phyloP scores from a whole-genome alignment of 75 land plant genomes.

The Isoetes taiwanensis region DNA sequence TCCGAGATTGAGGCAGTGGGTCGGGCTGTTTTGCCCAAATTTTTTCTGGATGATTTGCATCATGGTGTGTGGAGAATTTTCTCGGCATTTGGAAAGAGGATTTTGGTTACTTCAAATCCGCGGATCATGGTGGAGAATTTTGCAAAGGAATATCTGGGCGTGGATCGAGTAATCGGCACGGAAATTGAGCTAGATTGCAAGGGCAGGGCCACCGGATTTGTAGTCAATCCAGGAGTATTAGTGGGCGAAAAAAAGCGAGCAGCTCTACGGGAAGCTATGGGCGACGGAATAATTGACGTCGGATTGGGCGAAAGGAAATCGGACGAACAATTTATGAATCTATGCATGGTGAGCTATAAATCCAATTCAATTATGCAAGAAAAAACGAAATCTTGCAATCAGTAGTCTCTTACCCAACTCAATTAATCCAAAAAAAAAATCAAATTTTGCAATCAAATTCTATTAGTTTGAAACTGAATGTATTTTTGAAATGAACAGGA shows the following conservation, averaged over 20 bases:
- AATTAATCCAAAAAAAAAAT: too few relatives aligned
- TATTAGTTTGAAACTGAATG: too few relatives aligned
- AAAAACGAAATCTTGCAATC: too few relatives aligned
- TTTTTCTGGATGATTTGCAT: neutral
- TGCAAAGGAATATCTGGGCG: neutral
- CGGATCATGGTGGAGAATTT: neutral
- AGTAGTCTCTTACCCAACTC: too few relatives aligned
- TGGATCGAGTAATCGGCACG: neutral
- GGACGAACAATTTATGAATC: neutral
- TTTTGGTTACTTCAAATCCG: neutral
- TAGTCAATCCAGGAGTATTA: neutral
- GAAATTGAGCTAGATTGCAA: neutral
- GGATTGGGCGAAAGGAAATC: neutral
- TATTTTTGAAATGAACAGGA: too few relatives aligned
- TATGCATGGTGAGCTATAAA: neutral
- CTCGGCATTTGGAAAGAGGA: neutral
- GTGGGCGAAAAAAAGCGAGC: neutral
- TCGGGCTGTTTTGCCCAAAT: neutral
- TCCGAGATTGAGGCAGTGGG: neutral
- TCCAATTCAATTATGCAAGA: too few relatives aligned
- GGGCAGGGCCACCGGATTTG: slow-evolving; percentile 4
- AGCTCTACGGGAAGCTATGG: neutral
- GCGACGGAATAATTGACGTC: neutral
- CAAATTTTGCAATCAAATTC: too few relatives aligned
- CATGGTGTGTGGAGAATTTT: neutral